Evolutionary conservation across 106 monocot genomes (phyloP).

Genomic region (Posidonia australis): DNA sequence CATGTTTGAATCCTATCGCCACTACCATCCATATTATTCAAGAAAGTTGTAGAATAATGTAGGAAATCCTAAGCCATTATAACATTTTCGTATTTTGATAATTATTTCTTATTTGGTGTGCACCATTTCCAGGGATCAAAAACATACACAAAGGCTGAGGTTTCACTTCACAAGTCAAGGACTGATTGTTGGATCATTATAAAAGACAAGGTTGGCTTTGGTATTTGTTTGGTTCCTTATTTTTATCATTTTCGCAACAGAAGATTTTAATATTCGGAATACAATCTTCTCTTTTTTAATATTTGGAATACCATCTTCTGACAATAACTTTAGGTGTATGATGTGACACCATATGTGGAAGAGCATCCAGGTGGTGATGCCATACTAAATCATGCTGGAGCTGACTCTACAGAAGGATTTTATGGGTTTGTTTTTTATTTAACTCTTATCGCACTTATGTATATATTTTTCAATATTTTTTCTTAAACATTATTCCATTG

Average conservation of each 20-base stretch:
- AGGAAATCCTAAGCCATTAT: neutral
- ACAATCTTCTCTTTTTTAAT: neutral
- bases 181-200: conserved; percentile 96
- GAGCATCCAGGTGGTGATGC: conserved; percentile 98
- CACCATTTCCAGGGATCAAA: conserved; percentile 5
- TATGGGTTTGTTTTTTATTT: conserved; percentile 46
- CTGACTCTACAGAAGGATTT: conserved; percentile 93
- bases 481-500: too few species aligned
- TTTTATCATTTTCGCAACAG: neutral
- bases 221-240: too few species aligned
- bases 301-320: neutral
- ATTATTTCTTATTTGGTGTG: neutral
- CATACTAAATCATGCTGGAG: conserved; percentile 82
- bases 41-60: neutral
- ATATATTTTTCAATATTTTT: too few species aligned
- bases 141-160: conserved; percentile 61
- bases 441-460: neutral
- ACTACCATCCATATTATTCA: neutral
- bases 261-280: neutral
- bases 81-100: neutral
- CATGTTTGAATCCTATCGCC: neutral
- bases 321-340: conserved; percentile 54
- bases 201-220: conserved; percentile 65
- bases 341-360: conserved; percentile 92
- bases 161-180: conserved; percentile 61